phyloP scores from a whole-genome alignment of 768 basidiomycete species.

The Pisolithus sp. region DNA sequence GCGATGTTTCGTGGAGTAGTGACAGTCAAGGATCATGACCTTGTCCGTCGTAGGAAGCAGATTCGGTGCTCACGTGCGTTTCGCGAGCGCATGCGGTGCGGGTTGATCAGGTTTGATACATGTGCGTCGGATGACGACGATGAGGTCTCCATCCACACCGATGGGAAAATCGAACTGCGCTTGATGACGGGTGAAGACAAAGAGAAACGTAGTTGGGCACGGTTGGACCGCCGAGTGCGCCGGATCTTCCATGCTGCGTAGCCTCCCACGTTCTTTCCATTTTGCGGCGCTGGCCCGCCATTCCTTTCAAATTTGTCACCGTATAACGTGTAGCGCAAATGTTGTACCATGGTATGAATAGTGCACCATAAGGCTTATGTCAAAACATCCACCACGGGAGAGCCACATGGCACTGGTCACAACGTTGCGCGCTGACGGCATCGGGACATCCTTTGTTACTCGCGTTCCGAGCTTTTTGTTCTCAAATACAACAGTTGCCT shows the following conservation, averaged over 20 bases:
- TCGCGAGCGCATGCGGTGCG: slow-evolving; percentile 17
- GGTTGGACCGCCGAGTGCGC: slow-evolving; percentile 24
- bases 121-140: slow-evolving; percentile 20
- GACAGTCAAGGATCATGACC: slow-evolving; percentile 15
- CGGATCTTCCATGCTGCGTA: slow-evolving; percentile 19
- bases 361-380: too few relatives aligned
- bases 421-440: neutral
- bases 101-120: slow-evolving; percentile 16
- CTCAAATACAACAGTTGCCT: slow-evolving; percentile 25
- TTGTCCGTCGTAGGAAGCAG: slow-evolving; percentile 4
- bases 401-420: too few relatives aligned
- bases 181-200: slow-evolving; percentile 11
- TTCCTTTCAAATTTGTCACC: neutral
- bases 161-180: slow-evolving; percentile 18
- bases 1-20: slow-evolving; percentile 24
- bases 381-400: too few relatives aligned
- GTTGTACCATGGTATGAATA: too few relatives aligned
- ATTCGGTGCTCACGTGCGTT: slow-evolving; percentile 19
- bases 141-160: slow-evolving; percentile 23
- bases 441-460: neutral
- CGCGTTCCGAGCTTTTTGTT: slow-evolving; percentile 20
- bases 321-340: neutral
- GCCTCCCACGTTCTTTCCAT: neutral
- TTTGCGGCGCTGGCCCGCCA: slow-evolving; percentile 13
- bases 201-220: slow-evolving; percentile 13